Evolutionary conservation across 1,284 basidiomycete species (phyloP).

Genomic region (Pterulicium gracile): DNA sequence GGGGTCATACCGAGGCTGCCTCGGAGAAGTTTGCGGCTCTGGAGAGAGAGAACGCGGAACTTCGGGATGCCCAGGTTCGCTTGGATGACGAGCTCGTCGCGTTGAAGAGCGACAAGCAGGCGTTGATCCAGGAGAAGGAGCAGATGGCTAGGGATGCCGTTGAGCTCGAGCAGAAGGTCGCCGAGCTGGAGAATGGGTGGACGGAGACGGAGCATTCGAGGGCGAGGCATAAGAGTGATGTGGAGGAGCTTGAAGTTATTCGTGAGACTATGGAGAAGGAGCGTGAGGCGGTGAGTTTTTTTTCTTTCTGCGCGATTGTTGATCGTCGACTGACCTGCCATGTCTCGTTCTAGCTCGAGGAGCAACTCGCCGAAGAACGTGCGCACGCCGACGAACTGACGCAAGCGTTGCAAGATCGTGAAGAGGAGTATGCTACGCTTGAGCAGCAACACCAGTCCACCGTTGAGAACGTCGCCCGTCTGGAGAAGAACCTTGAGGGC

Average conservation of each 20-base stretch:
- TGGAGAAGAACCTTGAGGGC: slow-evolving; percentile 45
- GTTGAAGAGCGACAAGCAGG: slow-evolving; percentile 22
- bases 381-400: slow-evolving; percentile 36
- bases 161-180: slow-evolving; percentile 30
- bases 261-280: slow-evolving; percentile 45
- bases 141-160: slow-evolving; percentile 14
- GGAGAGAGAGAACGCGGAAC: not conserved
- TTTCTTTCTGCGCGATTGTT: not conserved
- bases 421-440: slow-evolving; percentile 40
- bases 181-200: slow-evolving; percentile 43
- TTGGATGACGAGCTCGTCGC: slow-evolving; percentile 31
- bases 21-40: slow-evolving; percentile 28
- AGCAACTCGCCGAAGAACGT: slow-evolving; percentile 35
- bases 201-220: slow-evolving; percentile 42
- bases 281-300: slow-evolving; percentile 35
- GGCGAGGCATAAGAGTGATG: slow-evolving; percentile 39
- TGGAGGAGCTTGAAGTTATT: slow-evolving; percentile 35
- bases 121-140: not conserved
- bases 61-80: slow-evolving; percentile 16
- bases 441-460: slow-evolving; percentile 47
- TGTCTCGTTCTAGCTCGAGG: slow-evolving; percentile 30
- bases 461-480: slow-evolving; percentile 36
- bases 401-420: slow-evolving; percentile 41
- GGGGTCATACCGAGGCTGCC: slow-evolving; percentile 43
- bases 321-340: slow-evolving; percentile 5